Percentiles rank a stretch among this genome's conserved stretches.
These are phyloP conservation scores for Puccinellia tenuiflora DNA, from an alignment of 176 grass and related monocot species.

Conservation along the genomic window DNA sequence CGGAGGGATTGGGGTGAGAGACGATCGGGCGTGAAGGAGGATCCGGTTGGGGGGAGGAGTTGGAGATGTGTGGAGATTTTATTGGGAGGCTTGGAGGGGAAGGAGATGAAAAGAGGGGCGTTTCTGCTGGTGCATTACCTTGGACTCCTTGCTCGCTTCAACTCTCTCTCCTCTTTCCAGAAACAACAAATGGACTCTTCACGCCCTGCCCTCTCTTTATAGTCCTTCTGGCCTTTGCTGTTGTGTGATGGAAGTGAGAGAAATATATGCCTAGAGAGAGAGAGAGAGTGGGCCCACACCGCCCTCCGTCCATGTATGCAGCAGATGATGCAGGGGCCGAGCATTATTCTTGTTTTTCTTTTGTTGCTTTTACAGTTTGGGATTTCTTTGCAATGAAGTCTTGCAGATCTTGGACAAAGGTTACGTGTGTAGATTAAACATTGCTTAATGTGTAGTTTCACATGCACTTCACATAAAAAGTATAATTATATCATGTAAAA, in stretches of 20 bases:
- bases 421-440: background rate
- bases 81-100: background rate
- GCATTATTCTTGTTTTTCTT: background rate
- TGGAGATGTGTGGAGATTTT: conserved; percentile 5
- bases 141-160: background rate
- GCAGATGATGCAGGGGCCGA: conserved; percentile 26
- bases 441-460: background rate
- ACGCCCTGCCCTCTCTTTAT: background rate
- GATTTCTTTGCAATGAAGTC: conserved; percentile 1
- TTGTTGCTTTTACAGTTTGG: background rate
- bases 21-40: background rate
- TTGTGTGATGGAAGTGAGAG: background rate
- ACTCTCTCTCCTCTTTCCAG: background rate
- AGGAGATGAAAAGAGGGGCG: conserved; percentile 26
- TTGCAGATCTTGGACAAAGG: background rate
- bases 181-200: conserved; percentile 9
- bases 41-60: background rate
- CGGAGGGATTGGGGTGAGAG: background rate
- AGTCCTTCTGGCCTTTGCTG: background rate
- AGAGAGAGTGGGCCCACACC: background rate
- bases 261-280: background rate
- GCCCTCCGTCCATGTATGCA: conserved; percentile 19
- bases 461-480: no score
- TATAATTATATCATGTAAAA: no score
- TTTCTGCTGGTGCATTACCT: conserved; percentile 30